Percentiles rank a stretch among this genome's conserved stretches.
These are phyloP conservation scores for Typha latifolia DNA, from an alignment of 176 grass and related monocot genomes.

Conservation along the genomic window DNA sequence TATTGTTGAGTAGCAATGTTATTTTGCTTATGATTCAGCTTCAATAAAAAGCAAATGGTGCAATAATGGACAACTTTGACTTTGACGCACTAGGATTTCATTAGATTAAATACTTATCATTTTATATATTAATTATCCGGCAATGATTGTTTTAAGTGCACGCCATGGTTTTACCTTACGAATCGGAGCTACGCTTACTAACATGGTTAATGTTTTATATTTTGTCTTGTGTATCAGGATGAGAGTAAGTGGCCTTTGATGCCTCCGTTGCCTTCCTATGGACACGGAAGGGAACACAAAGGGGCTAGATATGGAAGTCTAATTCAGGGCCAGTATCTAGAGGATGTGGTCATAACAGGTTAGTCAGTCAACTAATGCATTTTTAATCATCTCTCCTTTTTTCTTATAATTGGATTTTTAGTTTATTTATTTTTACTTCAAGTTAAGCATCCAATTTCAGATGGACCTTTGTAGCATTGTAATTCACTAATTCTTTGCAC, in stretches of 20 bases:
- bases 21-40: too few relatives aligned
- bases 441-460: neutral
- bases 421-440: neutral
- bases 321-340: constrained; percentile 79
- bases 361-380: neutral
- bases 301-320: constrained; percentile 95
- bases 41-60: too few relatives aligned
- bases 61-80: too few relatives aligned
- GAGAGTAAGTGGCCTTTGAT: constrained; percentile 88
- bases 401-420: constrained; percentile 5
- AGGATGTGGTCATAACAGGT: constrained; percentile 91
- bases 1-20: too few relatives aligned
- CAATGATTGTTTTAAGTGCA: neutral
- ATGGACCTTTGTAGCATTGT: too few relatives aligned
- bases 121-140: neutral
- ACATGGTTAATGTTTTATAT: constrained; percentile 32
- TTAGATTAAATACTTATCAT: neutral
- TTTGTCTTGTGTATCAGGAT: constrained; percentile 51
- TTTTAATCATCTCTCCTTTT: constrained; percentile 8
- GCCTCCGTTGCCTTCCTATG: constrained; percentile 91
- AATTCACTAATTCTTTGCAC: too few relatives aligned
- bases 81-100: too few relatives aligned
- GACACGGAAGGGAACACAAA: constrained; percentile 75
- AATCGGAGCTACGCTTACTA: constrained; percentile 6
- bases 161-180: constrained; percentile 7